Percentiles rank a stretch among this genome's conserved stretches.
These are phyloP conservation scores for Fagopyrum homotropicum DNA, from an alignment of 148 eudicot species.

Conservation along the genomic window DNA sequence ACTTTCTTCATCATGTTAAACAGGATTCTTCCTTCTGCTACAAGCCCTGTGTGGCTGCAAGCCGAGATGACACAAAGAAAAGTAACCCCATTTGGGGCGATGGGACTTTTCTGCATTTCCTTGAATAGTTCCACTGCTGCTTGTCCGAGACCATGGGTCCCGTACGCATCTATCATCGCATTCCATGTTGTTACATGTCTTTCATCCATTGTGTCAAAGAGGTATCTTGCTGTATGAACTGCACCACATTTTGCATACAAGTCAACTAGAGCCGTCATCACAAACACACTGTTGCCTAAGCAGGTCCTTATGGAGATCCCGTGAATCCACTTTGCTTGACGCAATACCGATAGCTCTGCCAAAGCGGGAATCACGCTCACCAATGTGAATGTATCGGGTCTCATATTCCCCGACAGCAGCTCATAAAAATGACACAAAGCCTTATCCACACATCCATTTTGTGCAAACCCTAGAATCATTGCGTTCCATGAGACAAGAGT, in stretches of 20 bases:
- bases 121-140: conserved; percentile 49
- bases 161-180: conserved; percentile 91
- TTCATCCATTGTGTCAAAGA: conserved; percentile 59
- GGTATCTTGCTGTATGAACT: conserved; percentile 59
- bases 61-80: conserved; percentile 73
- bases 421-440: conserved; percentile 48
- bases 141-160: conserved; percentile 75
- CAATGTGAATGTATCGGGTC: conserved; percentile 71
- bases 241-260: conserved; percentile 92
- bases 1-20: conserved; percentile 58
- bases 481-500: conserved; percentile 91
- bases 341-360: conserved; percentile 61
- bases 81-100: conserved; percentile 55
- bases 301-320: conserved; percentile 52
- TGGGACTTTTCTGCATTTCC: conserved; percentile 40
- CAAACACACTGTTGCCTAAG: conserved; percentile 55
- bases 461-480: conserved; percentile 76
- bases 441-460: conserved; percentile 44
- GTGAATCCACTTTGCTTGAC: conserved; percentile 85
- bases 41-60: conserved; percentile 84
- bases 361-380: conserved; percentile 81
- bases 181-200: conserved; percentile 82
- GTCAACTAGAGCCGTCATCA: conserved; percentile 82
- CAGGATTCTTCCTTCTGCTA: conserved; percentile 48
- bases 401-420: conserved; percentile 35